These are phyloP conservation scores for Linnemannia elongata DNA, from an alignment of 192 early-diverging fungal genomes.

Conservation along the genomic window DNA sequence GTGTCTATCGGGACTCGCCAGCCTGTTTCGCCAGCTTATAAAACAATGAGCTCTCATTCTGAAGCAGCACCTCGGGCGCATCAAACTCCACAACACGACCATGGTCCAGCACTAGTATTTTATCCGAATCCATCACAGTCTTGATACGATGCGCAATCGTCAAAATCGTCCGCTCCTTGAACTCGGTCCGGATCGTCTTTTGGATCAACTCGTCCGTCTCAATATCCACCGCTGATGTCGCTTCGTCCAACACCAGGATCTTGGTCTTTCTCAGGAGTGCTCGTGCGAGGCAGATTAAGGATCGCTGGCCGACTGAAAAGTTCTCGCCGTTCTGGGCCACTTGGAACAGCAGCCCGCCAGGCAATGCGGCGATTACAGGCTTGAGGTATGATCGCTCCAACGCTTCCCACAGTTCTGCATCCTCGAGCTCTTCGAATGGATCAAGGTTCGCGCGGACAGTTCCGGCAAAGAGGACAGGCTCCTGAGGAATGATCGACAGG, in stretches of 20 bases:
- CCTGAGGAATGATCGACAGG: background rate
- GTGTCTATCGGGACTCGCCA: background rate
- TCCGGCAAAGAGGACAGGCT: slow-evolving; percentile 1
- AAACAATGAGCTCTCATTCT: background rate
- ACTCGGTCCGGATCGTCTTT: slow-evolving; percentile 60
- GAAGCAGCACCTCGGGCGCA: background rate
- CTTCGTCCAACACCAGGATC: slow-evolving; percentile 1
- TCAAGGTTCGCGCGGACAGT: background rate
- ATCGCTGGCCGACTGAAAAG: slow-evolving; percentile 83
- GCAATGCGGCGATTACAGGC: slow-evolving; percentile 66
- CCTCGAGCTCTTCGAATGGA: background rate
- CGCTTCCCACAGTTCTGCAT: background rate
- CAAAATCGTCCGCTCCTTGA: slow-evolving; percentile 41
- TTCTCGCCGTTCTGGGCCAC: slow-evolving; percentile 83
- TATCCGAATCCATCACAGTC: slow-evolving; percentile 78
- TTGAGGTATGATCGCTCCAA: background rate
- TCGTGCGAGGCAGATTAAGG: slow-evolving; percentile 75
- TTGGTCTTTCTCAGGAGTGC: slow-evolving; percentile 63
- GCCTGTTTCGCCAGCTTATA: background rate
- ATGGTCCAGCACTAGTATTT: slow-evolving; percentile 48
- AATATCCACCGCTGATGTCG: slow-evolving; percentile 32
- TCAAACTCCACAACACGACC: background rate
- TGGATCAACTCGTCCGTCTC: slow-evolving; percentile 52
- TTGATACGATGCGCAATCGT: slow-evolving; percentile 74
- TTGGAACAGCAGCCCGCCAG: slow-evolving; percentile 71